Evolutionary conservation across 345 rosid genomes (phyloP).

Genomic region (Brassica nigra): DNA sequence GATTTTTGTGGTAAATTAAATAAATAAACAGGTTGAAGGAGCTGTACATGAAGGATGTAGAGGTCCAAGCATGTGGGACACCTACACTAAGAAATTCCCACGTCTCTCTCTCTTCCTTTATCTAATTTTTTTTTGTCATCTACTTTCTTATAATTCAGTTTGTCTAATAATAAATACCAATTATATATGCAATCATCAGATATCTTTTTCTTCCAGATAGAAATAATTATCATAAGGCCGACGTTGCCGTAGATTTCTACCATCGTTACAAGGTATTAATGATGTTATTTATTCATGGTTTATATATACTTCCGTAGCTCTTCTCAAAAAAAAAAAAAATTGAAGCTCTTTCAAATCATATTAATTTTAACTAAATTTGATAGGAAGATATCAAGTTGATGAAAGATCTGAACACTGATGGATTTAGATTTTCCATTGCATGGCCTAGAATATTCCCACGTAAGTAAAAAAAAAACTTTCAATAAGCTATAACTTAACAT

Average conservation of each 20-base stretch:
- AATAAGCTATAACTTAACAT: background rate
- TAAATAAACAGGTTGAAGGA: conserved; percentile 43
- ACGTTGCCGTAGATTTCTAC: conserved; percentile 51
- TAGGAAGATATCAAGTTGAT: conserved; percentile 59
- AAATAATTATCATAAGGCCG: conserved; percentile 49
- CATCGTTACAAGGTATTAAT: conserved; percentile 51
- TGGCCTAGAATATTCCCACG: conserved; percentile 62
- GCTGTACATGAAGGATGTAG: conserved; percentile 40
- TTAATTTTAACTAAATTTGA: background rate
- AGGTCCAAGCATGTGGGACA: conserved; percentile 48
- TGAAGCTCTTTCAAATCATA: background rate
- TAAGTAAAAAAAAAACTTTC: conserved; percentile 23
- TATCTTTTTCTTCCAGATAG: conserved; percentile 38
- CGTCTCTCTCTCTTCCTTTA: conserved; percentile 20
- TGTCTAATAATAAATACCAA: background rate
- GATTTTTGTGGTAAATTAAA: conserved; percentile 19
- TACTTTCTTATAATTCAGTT: background rate
- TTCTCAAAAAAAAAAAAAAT: background rate
- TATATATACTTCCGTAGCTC: background rate
- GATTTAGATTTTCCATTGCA: conserved; percentile 56
- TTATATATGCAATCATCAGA: background rate
- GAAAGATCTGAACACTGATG: conserved; percentile 57
- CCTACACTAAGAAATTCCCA: conserved; percentile 39
- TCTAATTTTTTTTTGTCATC: background rate
- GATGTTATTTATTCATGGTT: background rate